A percentile compares a stretch with the other conserved stretches of the same genome.
phyloP scores from a whole-genome alignment of 1,284 basidiomycete genomes.

The Rhodofomes roseus region DNA sequence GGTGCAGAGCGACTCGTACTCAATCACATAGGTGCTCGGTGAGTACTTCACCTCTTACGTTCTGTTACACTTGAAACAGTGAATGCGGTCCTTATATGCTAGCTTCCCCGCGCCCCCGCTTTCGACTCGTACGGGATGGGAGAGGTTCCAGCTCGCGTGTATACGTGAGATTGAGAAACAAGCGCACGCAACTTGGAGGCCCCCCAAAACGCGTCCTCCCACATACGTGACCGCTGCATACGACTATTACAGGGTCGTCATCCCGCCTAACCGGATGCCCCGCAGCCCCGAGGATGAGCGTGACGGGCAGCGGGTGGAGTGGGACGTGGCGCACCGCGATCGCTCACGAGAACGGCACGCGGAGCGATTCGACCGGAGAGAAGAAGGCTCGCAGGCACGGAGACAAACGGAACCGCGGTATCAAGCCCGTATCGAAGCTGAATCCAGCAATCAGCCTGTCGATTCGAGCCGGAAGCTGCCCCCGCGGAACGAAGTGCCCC shows the following conservation, averaged over 20 bases:
- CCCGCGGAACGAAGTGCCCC: background rate
- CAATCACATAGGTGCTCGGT: constrained; percentile 84
- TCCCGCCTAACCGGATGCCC: constrained; percentile 33
- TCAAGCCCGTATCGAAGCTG: background rate
- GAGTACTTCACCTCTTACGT: constrained; percentile 7
- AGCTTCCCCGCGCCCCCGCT: constrained; percentile 38
- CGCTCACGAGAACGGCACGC: background rate
- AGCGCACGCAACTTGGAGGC: constrained; percentile 56
- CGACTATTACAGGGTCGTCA: constrained; percentile 61
- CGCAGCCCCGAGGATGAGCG: background rate
- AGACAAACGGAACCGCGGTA: background rate
- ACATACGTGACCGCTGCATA: constrained; percentile 42
- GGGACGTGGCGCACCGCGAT: background rate
- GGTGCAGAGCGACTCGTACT: constrained; percentile 67
- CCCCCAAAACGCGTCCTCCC: constrained; percentile 33
- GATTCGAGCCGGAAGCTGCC: background rate
- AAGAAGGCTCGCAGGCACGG: background rate
- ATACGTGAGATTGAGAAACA: constrained; percentile 65
- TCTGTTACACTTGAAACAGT: too few species aligned
- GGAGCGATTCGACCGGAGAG: background rate
- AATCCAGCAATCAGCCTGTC: background rate
- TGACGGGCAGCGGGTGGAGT: background rate
- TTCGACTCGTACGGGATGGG: constrained; percentile 30
- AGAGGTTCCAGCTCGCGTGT: constrained; percentile 38
- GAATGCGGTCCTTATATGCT: too few species aligned